Evolutionary conservation across 441 rosid genomes (phyloP).

Genomic region (Daphne laureola): DNA sequence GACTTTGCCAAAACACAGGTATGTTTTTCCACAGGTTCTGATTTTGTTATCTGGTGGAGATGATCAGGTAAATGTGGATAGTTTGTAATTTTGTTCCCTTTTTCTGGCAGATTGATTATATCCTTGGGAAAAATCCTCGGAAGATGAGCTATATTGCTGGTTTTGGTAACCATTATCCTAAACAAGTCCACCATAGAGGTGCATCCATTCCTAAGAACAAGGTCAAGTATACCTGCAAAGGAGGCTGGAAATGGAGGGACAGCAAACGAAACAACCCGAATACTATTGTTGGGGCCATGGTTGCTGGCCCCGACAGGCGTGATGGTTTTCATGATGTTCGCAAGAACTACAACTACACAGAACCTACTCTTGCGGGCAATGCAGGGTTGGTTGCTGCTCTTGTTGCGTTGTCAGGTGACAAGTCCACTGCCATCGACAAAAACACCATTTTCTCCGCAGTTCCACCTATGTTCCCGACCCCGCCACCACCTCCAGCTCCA

Average conservation of each 20-base stretch:
- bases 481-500: constrained; percentile 98
- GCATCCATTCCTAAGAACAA: constrained; percentile 84
- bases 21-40: constrained; percentile 5
- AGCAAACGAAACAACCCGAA: constrained; percentile 66
- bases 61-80: neutral
- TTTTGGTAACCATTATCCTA: constrained; percentile 72
- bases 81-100: constrained; percentile 5
- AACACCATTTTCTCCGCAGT: constrained; percentile 87
- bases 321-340: constrained; percentile 85
- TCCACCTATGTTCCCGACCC: constrained; percentile 85
- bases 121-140: constrained; percentile 86
- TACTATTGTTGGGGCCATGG: constrained; percentile 82
- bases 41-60: constrained; percentile 1
- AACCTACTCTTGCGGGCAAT: constrained; percentile 90
- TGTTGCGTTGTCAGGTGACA: constrained; percentile 74
- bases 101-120: constrained; percentile 63
- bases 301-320: constrained; percentile 85
- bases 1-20: constrained; percentile 78
- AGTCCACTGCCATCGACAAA: constrained; percentile 50
- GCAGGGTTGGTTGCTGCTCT: constrained; percentile 92
- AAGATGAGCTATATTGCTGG: constrained; percentile 91
- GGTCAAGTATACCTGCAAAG: constrained; percentile 71
- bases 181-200: constrained; percentile 79
- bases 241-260: constrained; percentile 91
- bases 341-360: constrained; percentile 83